These are phyloP conservation scores for Solanum tarijense DNA, from an alignment of 257 asterid genomes.

Conservation along the genomic window DNA sequence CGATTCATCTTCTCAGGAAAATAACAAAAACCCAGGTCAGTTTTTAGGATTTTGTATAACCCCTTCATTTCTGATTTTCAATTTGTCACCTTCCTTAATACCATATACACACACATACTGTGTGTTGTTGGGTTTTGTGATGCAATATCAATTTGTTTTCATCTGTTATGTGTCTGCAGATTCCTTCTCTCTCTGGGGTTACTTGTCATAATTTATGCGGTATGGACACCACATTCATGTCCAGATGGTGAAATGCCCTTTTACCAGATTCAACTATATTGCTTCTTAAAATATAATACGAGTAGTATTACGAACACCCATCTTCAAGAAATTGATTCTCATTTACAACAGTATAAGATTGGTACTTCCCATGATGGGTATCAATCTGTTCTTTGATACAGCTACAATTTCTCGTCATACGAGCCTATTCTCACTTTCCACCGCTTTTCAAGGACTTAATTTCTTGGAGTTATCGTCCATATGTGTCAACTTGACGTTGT, in stretches of 20 bases:
- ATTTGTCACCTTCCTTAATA: neutral
- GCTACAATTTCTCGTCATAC: conserved; percentile 1
- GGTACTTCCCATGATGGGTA: conserved; percentile 61
- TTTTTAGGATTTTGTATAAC: conserved; percentile 30
- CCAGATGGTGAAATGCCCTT: conserved; percentile 91
- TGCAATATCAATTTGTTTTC: conserved; percentile 41
- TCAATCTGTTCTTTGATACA: conserved; percentile 38
- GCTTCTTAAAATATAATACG: neutral
- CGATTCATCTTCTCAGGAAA: conserved; percentile 20
- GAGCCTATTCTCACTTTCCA: conserved; percentile 16
- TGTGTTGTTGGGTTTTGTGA: conserved; percentile 24
- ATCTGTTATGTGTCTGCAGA: conserved; percentile 46
- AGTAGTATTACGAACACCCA: conserved; percentile 1
- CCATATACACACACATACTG: neutral
- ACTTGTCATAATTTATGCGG: conserved; percentile 43
- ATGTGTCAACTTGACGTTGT: conserved; percentile 65
- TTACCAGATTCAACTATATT: conserved; percentile 33
- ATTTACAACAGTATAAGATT: conserved; percentile 29
- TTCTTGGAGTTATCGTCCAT: conserved; percentile 59
- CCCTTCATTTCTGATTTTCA: conserved; percentile 28
- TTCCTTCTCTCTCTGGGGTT: conserved; percentile 24
- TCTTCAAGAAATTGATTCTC: conserved; percentile 16
- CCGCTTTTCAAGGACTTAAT: conserved; percentile 34
- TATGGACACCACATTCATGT: conserved; percentile 14
- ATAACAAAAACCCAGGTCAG: conserved; percentile 48